Conservation (phyloP, 1,139 yeast species). For the Torulaspora globosa region DNA sequence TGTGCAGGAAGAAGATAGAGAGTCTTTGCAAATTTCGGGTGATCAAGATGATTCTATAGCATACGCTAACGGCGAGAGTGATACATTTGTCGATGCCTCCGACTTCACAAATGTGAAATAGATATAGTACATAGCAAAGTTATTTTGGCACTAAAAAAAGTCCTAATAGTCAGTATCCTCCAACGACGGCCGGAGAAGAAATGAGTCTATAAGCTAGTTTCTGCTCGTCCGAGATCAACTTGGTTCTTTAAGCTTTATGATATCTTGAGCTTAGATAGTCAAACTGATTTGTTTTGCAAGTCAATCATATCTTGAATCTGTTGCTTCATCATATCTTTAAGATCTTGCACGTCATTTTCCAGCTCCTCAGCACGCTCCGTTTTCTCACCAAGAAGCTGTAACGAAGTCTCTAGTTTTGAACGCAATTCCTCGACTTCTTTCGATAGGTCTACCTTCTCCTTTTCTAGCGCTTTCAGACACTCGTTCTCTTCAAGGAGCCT, state of each 20-base stretch:
- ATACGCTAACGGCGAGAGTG: conserved; percentile 51
- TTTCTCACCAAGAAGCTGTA: conserved; percentile 82
- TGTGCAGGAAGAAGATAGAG: conserved; percentile 16
- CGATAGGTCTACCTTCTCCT: conserved; percentile 40
- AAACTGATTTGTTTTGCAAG: conserved; percentile 43
- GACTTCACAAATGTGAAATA: conserved; percentile 14
- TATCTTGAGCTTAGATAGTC: neutral
- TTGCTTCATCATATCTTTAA: conserved; percentile 72
- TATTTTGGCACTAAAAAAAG: neutral
- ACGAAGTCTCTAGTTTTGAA: conserved; percentile 52
- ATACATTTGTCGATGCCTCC: conserved; percentile 43
- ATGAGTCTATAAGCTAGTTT: no score
- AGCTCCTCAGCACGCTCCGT: conserved; percentile 82
- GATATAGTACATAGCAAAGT: neutral
- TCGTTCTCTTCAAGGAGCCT: conserved; percentile 55
- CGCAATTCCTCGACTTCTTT: conserved; percentile 41
- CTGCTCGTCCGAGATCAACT: neutral
- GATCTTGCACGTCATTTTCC: conserved; percentile 79
- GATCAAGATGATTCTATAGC: conserved; percentile 42
- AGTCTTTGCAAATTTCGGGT: conserved; percentile 10
- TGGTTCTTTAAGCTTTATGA: neutral
- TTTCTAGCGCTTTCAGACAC: conserved; percentile 40
- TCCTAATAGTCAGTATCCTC: neutral
- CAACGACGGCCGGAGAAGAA: no score
- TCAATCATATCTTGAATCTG: conserved; percentile 87